Conservation (phyloP, 1,284 basidiomycete genomes). For the Xanthoconium separans region DNA sequence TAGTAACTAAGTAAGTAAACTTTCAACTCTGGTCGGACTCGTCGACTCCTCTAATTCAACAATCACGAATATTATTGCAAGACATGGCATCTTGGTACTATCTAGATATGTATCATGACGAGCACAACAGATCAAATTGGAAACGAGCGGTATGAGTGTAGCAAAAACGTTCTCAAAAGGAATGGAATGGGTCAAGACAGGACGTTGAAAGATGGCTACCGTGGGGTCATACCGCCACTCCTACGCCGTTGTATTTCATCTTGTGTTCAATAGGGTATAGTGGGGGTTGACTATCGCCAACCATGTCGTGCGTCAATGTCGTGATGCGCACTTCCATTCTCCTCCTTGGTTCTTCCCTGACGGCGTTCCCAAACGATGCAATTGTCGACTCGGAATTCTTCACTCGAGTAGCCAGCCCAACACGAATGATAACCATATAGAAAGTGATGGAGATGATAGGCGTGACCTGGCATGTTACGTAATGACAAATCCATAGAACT, state of each 20-base stretch:
- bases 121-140: too few relatives aligned
- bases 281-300: not conserved
- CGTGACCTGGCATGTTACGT: not conserved
- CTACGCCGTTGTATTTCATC: not conserved
- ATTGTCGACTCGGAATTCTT: not conserved
- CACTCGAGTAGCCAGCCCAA: not conserved
- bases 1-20: too few relatives aligned
- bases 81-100: too few relatives aligned
- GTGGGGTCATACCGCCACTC: not conserved
- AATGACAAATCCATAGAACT: too few relatives aligned
- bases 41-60: too few relatives aligned
- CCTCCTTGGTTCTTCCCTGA: not conserved
- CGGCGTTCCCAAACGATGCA: not conserved
- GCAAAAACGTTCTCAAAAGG: not conserved
- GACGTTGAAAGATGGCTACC: not conserved
- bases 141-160: too few relatives aligned
- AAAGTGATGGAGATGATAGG: constrained; percentile 1
- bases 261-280: not conserved
- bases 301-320: not conserved
- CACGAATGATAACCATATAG: constrained; percentile 2
- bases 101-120: too few relatives aligned
- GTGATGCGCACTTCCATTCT: not conserved
- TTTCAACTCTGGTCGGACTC: too few relatives aligned
- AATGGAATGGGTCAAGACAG: not conserved
- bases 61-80: too few relatives aligned